Evolutionary conservation across 225 moss, liverwort and hornwort genomes (phyloP), one percentile per base, ranked within the genome.

Genomic region (Anthoceros angustus): DNA sequence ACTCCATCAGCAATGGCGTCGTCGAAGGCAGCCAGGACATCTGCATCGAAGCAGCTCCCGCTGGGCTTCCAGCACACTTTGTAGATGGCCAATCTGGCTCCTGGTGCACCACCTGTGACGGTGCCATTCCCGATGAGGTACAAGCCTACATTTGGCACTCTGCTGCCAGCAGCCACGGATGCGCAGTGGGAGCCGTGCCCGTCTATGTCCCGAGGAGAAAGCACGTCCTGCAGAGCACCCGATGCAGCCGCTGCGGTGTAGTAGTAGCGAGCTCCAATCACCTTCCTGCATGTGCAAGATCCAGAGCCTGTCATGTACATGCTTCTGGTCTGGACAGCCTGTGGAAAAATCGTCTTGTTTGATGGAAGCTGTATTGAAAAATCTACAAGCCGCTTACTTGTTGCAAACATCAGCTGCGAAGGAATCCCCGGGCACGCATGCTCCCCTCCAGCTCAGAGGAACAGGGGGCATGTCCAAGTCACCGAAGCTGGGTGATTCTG

Each of bases 1-100:
- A 68, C 68, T 25, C 68, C 68, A 32, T 68, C 68, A 12, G 25
- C 25, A 9, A 68, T 21, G 25, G 68, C 68, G 23, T 48, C 24
- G 39, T 68, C 68, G 18, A 68, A 48, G 10, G 68, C 68, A 0
- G 68, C 68, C 20, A 68, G 45, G 24, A 68, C 24, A 23, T 68
- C 68, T 21, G 68, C 42, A 10, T 68, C 68, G 5, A 48, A 49
- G 68, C 68, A 66, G 9, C 10, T 12, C n/a, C 18, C 18, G 1
- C 1, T 0, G 41, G 14, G 14, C 0, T 39, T 21, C 66, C 66
- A 66, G 66, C 66, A 66, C 24, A 23, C 66, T 41, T 66, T 66
- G n/a, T 66, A 66, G 9, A 42, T 23, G 6, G 66, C 66, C 6
- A 66, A 12, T 15, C 66, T 40, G 7, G 40, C 66, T 7, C 41